Percentiles rank a stretch among this genome's conserved stretches.
phyloP scores from a whole-genome alignment of 345 rosid species.

The Isatis tinctoria region DNA sequence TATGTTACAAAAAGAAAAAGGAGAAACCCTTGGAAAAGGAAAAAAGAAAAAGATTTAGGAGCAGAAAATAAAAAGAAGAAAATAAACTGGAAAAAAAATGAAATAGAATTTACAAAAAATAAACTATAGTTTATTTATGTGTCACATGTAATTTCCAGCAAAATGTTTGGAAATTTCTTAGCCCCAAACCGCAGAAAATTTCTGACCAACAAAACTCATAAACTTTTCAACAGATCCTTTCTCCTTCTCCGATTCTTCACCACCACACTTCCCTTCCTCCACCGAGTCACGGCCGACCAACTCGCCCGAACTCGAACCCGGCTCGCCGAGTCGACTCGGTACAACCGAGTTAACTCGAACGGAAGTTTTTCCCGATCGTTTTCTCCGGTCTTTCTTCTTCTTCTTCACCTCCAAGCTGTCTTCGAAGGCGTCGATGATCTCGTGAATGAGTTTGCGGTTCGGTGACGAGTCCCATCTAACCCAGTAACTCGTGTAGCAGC shows the following conservation, averaged over 20 bases:
- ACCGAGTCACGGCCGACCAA: slow-evolving; percentile 21
- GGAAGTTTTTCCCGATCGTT: slow-evolving; percentile 20
- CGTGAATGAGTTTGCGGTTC: slow-evolving; percentile 59
- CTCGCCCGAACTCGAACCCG: slow-evolving; percentile 11
- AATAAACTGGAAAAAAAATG: neutral
- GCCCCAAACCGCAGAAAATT: slow-evolving; percentile 56
- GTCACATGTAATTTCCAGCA: neutral
- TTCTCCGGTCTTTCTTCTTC: slow-evolving; percentile 44
- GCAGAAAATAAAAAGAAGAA: neutral
- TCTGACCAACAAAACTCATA: slow-evolving; percentile 59
- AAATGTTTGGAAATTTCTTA: slow-evolving; percentile 14
- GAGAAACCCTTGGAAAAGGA: neutral
- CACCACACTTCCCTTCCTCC: slow-evolving; percentile 16
- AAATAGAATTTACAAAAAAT: slow-evolving; percentile 9
- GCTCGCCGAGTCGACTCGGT: slow-evolving; percentile 30
- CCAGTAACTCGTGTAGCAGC: slow-evolving; percentile 78
- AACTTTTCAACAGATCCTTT: slow-evolving; percentile 48
- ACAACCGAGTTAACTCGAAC: slow-evolving; percentile 13
- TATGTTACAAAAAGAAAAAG: neutral
- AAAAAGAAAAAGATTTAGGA: neutral
- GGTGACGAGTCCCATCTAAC: slow-evolving; percentile 73
- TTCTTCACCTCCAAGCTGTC: slow-evolving; percentile 34
- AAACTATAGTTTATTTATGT: neutral
- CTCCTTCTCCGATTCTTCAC: slow-evolving; percentile 35
- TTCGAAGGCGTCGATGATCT: slow-evolving; percentile 65